Evolutionary conservation across 768 basidiomycete species (phyloP).

Genomic region (Rhizopogon salebrosus): DNA sequence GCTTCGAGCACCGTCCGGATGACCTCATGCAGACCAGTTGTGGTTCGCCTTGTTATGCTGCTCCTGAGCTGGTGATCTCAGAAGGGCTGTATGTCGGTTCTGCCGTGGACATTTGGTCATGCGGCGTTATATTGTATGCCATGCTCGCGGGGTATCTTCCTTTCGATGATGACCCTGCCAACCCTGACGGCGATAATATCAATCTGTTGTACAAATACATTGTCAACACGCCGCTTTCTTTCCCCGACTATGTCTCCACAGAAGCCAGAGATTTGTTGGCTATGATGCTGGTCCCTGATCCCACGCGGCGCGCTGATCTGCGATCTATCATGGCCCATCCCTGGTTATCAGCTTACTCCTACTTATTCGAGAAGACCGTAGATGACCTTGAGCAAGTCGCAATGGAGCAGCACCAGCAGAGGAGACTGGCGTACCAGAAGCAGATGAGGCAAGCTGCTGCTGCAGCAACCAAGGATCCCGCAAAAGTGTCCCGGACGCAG

Average conservation of each 20-base stretch:
- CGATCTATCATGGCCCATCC: conserved; percentile 78
- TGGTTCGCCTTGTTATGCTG: conserved; percentile 96
- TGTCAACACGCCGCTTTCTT: conserved; percentile 92
- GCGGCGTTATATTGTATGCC: conserved; percentile 93
- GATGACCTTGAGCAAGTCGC: conserved; percentile 77
- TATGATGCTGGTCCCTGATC: conserved; percentile 94
- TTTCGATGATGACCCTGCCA: conserved; percentile 97
- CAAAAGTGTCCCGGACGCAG: conserved; percentile 41
- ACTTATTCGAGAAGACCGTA: conserved; percentile 61
- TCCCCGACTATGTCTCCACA: conserved; percentile 90
- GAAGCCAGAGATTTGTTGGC: conserved; percentile 80
- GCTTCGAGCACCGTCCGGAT: conserved; percentile 86
- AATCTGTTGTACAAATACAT: conserved; percentile 98
- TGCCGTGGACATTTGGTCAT: conserved; percentile 97
- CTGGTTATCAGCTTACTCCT: conserved; percentile 60
- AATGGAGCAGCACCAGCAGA: conserved; percentile 80
- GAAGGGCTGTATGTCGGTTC: conserved; percentile 96
- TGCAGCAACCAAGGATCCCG: conserved; percentile 23
- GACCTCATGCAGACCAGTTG: conserved; percentile 99
- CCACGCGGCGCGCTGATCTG: conserved; percentile 71
- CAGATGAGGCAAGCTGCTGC: conserved; percentile 63
- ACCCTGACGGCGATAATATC: conserved; percentile 99
- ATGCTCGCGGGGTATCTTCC: conserved; percentile 98
- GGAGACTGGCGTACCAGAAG: conserved; percentile 73
- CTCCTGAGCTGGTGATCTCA: conserved; percentile 95